Conservation (phyloP, 2,329 filamentous ascomycete genomes). For the Sarocladium kiliense region DNA sequence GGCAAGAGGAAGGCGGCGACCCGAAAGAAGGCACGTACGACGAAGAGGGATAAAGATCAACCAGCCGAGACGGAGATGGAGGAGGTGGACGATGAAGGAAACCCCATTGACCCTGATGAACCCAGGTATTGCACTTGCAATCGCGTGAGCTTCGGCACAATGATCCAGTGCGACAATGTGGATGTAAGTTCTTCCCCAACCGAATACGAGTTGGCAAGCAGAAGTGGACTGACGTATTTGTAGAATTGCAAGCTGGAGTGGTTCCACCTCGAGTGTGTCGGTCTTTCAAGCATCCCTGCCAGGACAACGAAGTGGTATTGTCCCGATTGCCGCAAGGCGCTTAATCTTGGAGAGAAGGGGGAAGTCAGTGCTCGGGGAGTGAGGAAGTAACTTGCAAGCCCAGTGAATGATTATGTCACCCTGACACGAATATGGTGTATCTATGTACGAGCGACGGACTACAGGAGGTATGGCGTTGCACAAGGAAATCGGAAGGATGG, state of each 20-base stretch:
- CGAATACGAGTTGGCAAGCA: not conserved
- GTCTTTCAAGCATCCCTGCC: constrained; percentile 60
- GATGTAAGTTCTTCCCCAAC: constrained; percentile 53
- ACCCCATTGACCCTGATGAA: constrained; percentile 69
- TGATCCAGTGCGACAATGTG: constrained; percentile 78
- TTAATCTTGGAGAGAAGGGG: constrained; percentile 59
- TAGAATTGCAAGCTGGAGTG: constrained; percentile 67
- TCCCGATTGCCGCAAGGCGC: constrained; percentile 62
- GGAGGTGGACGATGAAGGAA: constrained; percentile 63
- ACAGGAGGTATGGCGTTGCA: not conserved
- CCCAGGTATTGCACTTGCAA: constrained; percentile 74
- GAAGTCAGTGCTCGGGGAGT: constrained; percentile 56
- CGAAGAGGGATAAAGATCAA: constrained; percentile 42
- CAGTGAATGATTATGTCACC: not conserved
- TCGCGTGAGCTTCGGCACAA: constrained; percentile 73
- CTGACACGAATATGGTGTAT: not conserved
- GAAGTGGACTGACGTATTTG: not conserved
- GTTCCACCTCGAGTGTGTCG: constrained; percentile 80
- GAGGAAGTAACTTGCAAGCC: constrained; percentile 29
- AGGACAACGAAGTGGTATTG: constrained; percentile 82
- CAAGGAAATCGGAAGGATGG: no score
- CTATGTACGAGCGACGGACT: not conserved
- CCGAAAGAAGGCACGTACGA: constrained; percentile 54
- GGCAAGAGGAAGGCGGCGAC: constrained; percentile 67
- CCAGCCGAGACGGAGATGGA: constrained; percentile 41